phyloP scores from a whole-genome alignment of 306 rosid species.

The Dalbergia oliveri region DNA sequence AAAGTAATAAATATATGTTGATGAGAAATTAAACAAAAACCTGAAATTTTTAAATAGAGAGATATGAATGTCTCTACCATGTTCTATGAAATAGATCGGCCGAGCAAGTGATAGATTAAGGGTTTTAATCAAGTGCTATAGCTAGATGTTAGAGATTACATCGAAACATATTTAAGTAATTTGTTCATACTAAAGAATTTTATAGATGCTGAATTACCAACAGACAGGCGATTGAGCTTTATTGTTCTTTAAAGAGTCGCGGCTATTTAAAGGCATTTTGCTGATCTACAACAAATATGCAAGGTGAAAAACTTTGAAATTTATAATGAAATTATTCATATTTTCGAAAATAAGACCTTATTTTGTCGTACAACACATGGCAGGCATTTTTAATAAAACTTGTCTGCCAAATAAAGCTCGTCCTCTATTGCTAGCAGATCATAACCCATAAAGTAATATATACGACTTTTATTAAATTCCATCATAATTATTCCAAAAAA shows the following conservation, averaged over 20 bases:
- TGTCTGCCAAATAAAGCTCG: too few species aligned
- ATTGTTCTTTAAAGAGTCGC: neutral
- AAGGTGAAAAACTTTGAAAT: neutral
- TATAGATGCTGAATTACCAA: too few species aligned
- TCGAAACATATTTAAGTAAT: too few species aligned
- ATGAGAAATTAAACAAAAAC: neutral
- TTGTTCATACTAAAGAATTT: too few species aligned
- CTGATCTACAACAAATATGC: neutral
- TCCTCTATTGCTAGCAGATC: neutral
- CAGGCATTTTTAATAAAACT: neutral
- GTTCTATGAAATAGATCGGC: too few species aligned
- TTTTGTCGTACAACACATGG: neutral
- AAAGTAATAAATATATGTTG: neutral
- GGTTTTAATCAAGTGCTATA: too few species aligned
- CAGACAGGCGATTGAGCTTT: neutral
- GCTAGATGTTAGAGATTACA: too few species aligned
- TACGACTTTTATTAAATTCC: too few species aligned
- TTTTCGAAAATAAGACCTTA: neutral
- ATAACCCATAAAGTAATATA: too few species aligned
- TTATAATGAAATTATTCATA: neutral
- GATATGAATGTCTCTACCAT: neutral
- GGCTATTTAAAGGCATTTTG: too few species aligned
- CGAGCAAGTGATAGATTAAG: too few species aligned
- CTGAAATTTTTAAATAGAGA: neutral
- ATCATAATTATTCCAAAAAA: too few species aligned